These are phyloP conservation scores for Arabis hirsuta DNA, from an alignment of 345 rosid species.

Conservation along the genomic window DNA sequence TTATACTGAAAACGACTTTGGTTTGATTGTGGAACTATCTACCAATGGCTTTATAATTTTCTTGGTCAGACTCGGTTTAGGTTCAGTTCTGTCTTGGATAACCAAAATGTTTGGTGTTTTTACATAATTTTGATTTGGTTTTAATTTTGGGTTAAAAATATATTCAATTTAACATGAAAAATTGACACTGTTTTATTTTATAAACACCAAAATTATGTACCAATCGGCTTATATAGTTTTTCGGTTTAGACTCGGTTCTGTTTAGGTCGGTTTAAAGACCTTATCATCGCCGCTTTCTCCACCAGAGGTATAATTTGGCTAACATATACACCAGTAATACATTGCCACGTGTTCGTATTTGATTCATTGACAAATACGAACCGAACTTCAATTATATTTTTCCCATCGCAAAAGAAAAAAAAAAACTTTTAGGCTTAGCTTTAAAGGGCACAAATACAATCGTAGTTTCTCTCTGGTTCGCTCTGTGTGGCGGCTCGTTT, in stretches of 20 bases:
- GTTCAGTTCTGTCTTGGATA: too few relatives aligned
- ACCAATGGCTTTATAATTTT: neutral
- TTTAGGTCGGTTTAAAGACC: slow-evolving; percentile 28
- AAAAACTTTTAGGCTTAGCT: slow-evolving; percentile 35
- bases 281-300: slow-evolving; percentile 5
- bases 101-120: too few relatives aligned
- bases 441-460: slow-evolving; percentile 31
- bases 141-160: too few relatives aligned
- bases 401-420: slow-evolving; percentile 5
- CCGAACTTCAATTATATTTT: slow-evolving; percentile 27
- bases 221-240: too few relatives aligned
- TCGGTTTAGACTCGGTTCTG: slow-evolving; percentile 14
- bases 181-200: too few relatives aligned
- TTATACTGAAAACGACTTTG: neutral
- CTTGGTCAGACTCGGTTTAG: too few relatives aligned
- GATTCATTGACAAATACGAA: slow-evolving; percentile 16
- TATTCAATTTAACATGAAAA: too few relatives aligned
- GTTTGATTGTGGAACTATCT: slow-evolving; percentile 5
- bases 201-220: too few relatives aligned
- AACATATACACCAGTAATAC: neutral
- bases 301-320: slow-evolving; percentile 15
- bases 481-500: slow-evolving; percentile 48
- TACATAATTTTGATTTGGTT: too few relatives aligned
- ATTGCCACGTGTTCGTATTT: neutral
- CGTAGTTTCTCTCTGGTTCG: slow-evolving; percentile 39